Conservation (phyloP, 495 filamentous ascomycete species). For the Aspergillus egyptiacus region DNA sequence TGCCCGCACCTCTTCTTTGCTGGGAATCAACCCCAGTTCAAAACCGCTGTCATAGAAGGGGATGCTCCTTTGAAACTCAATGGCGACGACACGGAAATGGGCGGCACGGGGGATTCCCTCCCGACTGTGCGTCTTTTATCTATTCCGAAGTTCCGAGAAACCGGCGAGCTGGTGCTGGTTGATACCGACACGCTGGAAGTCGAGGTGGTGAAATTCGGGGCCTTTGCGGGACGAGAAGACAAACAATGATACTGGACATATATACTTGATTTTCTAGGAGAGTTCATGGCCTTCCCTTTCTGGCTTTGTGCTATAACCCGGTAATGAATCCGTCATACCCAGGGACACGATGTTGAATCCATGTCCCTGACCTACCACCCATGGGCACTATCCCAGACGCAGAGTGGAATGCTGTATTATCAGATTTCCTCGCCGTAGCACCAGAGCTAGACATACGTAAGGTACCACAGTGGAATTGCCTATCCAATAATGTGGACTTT, state of each 20-base stretch:
- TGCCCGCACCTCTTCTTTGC: slow-evolving; percentile 91
- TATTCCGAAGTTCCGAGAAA: slow-evolving; percentile 75
- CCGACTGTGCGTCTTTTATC: slow-evolving; percentile 69
- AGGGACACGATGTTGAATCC: too few relatives aligned
- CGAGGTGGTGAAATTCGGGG: slow-evolving; percentile 61
- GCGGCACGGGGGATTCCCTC: slow-evolving; percentile 38
- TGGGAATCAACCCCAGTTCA: slow-evolving; percentile 80
- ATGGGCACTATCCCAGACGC: too few relatives aligned
- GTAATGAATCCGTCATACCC: too few relatives aligned
- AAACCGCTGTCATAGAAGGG: slow-evolving; percentile 64
- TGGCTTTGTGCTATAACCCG: too few relatives aligned
- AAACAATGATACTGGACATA: slow-evolving; percentile 25
- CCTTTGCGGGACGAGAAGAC: slow-evolving; percentile 44
- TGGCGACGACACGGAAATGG: slow-evolving; percentile 38
- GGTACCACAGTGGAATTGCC: too few relatives aligned
- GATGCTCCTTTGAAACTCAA: slow-evolving; percentile 30
- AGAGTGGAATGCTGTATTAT: too few relatives aligned
- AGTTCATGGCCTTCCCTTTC: too few relatives aligned
- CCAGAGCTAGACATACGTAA: too few relatives aligned
- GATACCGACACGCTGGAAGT: slow-evolving; percentile 79
- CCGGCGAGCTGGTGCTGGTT: slow-evolving; percentile 74
- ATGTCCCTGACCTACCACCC: too few relatives aligned
- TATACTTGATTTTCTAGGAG: too few relatives aligned
- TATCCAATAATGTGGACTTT: too few relatives aligned
- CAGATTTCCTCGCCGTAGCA: too few relatives aligned